A percentile compares a stretch with the other conserved stretches of the same genome.
Evolutionary conservation across 75 land plant genomes (phyloP).

Genomic region (Selaginella tamariscina): DNA sequence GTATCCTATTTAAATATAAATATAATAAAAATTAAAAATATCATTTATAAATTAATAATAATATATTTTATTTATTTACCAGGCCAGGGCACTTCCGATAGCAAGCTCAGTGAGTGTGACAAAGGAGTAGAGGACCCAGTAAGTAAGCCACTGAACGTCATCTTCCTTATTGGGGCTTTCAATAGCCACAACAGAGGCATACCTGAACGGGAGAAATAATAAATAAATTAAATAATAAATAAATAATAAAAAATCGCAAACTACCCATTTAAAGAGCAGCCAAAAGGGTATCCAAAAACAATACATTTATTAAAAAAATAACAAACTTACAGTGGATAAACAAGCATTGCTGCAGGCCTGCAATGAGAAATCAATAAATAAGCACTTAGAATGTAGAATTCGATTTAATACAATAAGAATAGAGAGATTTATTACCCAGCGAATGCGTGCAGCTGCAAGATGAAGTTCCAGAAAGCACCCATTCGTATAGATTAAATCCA

Average conservation of each 20-base stretch:
- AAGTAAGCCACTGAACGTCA: conserved; percentile 75
- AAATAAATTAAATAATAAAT: not conserved
- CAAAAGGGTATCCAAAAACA: not conserved
- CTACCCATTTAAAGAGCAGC: too few relatives aligned
- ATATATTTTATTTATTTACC: conserved; percentile 26
- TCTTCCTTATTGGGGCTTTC: conserved; percentile 61
- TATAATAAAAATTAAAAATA: not conserved
- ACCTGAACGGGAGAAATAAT: conserved; percentile 20
- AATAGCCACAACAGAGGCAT: conserved; percentile 52
- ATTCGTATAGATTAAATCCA: too few relatives aligned
- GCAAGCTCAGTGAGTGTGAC: conserved; percentile 53
- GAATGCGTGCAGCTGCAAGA: too few relatives aligned
- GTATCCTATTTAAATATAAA: conserved; percentile 34
- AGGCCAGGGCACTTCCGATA: conserved; percentile 26
- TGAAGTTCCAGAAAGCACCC: too few relatives aligned
- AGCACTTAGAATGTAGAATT: too few relatives aligned
- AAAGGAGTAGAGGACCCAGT: conserved; percentile 73
- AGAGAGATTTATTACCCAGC: too few relatives aligned
- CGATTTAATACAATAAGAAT: too few relatives aligned
- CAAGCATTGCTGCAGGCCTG: conserved; percentile 55
- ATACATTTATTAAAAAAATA: not conserved
- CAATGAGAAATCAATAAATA: conserved; percentile 22
- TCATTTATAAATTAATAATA: not conserved
- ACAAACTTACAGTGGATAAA: conserved; percentile 58
- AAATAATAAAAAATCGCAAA: conserved; percentile 11